Evolutionary conservation across 106 monocot genomes (phyloP).

Genomic region (Gastrodia elata): DNA sequence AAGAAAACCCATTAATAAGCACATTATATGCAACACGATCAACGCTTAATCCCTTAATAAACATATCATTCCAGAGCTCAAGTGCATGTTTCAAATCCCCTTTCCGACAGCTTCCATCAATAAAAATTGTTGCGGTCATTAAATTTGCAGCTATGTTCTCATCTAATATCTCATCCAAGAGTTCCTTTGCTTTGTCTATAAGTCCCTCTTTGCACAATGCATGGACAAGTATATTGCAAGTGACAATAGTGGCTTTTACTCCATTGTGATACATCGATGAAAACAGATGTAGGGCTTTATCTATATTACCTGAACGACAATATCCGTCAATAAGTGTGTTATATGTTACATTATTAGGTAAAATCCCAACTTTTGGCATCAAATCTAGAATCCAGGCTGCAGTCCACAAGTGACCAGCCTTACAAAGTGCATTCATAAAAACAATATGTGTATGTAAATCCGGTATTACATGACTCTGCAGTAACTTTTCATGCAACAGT

Average conservation of each 20-base stretch:
- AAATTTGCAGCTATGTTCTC: slow-evolving; percentile 27
- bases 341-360: slow-evolving; percentile 48
- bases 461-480: slow-evolving; percentile 14
- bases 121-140: slow-evolving; percentile 58
- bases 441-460: slow-evolving; percentile 45
- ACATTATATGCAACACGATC: slow-evolving; percentile 65
- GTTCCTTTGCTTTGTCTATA: slow-evolving; percentile 36
- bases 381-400: slow-evolving; percentile 44
- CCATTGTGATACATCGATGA: slow-evolving; percentile 49
- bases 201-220: slow-evolving; percentile 44
- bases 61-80: slow-evolving; percentile 41
- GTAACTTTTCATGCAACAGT: slow-evolving; percentile 22
- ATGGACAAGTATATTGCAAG: slow-evolving; percentile 60
- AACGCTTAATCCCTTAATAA: slow-evolving; percentile 16
- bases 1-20: slow-evolving; percentile 53
- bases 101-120: slow-evolving; percentile 43
- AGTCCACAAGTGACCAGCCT: slow-evolving; percentile 28
- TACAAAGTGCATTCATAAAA: slow-evolving; percentile 61
- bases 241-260: slow-evolving; percentile 42
- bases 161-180: slow-evolving; percentile 38
- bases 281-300: slow-evolving; percentile 51
- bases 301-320: slow-evolving; percentile 32
- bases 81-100: slow-evolving; percentile 45
- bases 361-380: slow-evolving; percentile 43
- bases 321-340: slow-evolving; percentile 49